Evolutionary conservation across 2,329 filamentous ascomycete genomes (phyloP).

Genomic region (Pseudogymnoascus sp.): DNA sequence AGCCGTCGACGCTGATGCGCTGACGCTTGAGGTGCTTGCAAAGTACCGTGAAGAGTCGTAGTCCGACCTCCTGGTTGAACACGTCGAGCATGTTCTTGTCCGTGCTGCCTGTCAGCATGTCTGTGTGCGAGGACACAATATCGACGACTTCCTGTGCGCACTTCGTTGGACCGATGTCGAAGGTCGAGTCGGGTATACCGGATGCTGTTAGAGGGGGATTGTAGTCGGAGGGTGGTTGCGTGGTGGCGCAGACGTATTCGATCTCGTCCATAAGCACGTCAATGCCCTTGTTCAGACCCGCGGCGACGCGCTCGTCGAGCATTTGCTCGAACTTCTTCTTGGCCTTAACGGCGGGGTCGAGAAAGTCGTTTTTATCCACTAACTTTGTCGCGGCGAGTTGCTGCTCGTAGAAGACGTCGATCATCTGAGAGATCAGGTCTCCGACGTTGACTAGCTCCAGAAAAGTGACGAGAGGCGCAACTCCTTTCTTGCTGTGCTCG

Average conservation of each 20-base stretch:
- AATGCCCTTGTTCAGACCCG: conserved; percentile 93
- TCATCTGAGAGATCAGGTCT: conserved; percentile 96
- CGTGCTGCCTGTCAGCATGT: conserved; percentile 88
- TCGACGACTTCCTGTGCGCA: conserved; percentile 78
- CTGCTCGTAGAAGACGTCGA: conserved; percentile 97
- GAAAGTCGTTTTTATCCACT: conserved; percentile 87
- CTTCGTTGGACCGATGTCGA: conserved; percentile 66
- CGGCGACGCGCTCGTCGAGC: conserved; percentile 93
- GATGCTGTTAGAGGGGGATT: conserved; percentile 57
- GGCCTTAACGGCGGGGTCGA: conserved; percentile 83
- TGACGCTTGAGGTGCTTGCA: conserved; percentile 98
- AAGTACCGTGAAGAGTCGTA: conserved; percentile 82
- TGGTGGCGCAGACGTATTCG: conserved; percentile 87
- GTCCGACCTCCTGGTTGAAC: conserved; percentile 94
- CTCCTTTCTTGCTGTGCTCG: conserved; percentile 61
- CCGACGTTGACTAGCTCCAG: conserved; percentile 97
- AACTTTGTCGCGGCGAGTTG: conserved; percentile 79
- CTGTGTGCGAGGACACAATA: conserved; percentile 80
- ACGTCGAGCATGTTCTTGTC: conserved; percentile 98
- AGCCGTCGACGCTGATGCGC: conserved; percentile 81
- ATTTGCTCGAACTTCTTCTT: conserved; percentile 99
- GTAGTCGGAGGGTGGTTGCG: conserved; percentile 81
- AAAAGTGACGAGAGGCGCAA: conserved; percentile 89
- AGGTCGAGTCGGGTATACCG: conserved; percentile 29
- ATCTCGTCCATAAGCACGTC: conserved; percentile 98